A percentile compares a stretch with the other conserved stretches of the same genome.
Evolutionary conservation across 257 asterid species (phyloP).

Genomic region (Solanum rostratum): DNA sequence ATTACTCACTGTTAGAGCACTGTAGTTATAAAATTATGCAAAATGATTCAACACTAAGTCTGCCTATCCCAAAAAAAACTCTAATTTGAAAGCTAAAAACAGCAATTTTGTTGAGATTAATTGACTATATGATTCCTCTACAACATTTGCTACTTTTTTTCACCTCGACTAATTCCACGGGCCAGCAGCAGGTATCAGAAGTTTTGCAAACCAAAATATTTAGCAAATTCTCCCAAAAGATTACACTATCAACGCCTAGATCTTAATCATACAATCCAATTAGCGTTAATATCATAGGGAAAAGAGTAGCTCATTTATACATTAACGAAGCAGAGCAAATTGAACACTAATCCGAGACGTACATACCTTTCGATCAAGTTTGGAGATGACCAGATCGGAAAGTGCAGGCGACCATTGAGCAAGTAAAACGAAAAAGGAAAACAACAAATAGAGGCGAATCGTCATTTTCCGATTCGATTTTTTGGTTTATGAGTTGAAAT

Average conservation of each 20-base stretch:
- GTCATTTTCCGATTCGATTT: not conserved
- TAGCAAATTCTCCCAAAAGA: not conserved
- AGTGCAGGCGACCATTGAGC: conserved; percentile 19
- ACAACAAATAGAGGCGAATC: conserved; percentile 20
- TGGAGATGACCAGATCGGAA: conserved; percentile 73
- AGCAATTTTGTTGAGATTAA: not conserved
- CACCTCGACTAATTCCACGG: not conserved
- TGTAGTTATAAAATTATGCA: not conserved
- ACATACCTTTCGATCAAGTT: conserved; percentile 74
- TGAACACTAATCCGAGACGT: not conserved
- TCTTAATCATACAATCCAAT: not conserved
- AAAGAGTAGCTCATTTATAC: not conserved
- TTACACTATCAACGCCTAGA: not conserved
- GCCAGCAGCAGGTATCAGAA: not conserved
- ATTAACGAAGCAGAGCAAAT: not conserved
- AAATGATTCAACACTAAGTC: not conserved
- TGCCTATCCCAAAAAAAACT: not conserved
- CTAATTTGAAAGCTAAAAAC: too few species aligned
- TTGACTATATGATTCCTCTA: not conserved
- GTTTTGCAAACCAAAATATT: not conserved
- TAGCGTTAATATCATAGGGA: not conserved
- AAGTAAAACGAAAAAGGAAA: not conserved
- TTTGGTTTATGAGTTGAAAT: not conserved
- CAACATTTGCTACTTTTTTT: not conserved
- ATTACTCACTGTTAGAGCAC: not conserved